Percentiles rank a stretch among this genome's conserved stretches.
phyloP scores from a whole-genome alignment of 768 basidiomycete genomes.

The Pholiota microspora region DNA sequence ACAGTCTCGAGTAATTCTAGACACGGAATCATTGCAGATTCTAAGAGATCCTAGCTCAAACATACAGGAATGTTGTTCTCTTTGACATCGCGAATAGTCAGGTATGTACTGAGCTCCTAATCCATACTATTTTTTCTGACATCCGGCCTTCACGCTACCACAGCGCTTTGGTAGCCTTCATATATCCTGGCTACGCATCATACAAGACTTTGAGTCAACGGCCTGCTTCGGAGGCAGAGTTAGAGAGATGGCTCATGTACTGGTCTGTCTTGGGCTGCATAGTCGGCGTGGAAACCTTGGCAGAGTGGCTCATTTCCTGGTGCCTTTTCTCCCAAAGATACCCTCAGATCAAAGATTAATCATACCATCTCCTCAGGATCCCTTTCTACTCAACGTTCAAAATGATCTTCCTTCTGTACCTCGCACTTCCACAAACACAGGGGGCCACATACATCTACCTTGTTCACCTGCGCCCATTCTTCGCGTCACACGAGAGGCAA shows the following conservation, averaged over 20 bases:
- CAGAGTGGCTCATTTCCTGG: constrained; percentile 76
- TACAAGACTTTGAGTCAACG: constrained; percentile 90
- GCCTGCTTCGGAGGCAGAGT: constrained; percentile 79
- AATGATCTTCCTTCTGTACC: constrained; percentile 82
- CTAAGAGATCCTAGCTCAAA: neutral
- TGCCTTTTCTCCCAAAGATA: neutral
- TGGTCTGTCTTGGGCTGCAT: constrained; percentile 90
- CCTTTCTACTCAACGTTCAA: constrained; percentile 87
- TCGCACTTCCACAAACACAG: constrained; percentile 86
- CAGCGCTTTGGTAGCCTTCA: constrained; percentile 74
- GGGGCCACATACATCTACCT: constrained; percentile 86
- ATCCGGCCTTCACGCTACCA: neutral
- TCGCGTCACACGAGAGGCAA: constrained; percentile 76
- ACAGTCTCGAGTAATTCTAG: neutral
- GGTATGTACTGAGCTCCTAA: constrained; percentile 28
- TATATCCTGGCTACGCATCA: constrained; percentile 95
- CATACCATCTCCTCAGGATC: constrained; percentile 50
- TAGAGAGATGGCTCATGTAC: constrained; percentile 97
- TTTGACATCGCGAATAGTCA: constrained; percentile 46
- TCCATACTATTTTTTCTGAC: constrained; percentile 3
- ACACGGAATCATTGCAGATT: neutral
- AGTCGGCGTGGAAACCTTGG: constrained; percentile 77
- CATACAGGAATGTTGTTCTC: constrained; percentile 44
- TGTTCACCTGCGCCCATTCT: constrained; percentile 78
- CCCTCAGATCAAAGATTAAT: neutral